Evolutionary conservation across 495 filamentous ascomycete species (phyloP), one percentile per base, ranked within the genome.

Genomic region (Parathielavia hyrcaniae): DNA sequence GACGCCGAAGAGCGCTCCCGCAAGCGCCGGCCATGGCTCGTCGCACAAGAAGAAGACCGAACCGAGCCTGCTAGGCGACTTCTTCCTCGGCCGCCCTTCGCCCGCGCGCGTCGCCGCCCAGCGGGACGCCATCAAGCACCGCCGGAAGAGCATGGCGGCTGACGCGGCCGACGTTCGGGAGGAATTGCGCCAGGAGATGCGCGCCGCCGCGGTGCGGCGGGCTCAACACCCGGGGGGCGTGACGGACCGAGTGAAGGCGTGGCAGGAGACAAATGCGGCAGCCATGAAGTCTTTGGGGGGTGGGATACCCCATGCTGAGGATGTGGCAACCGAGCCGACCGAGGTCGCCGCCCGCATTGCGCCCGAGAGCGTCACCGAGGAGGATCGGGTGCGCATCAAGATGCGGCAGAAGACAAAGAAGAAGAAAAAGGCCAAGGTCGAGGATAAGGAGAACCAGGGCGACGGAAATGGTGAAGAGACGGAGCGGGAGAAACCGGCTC

Each of bases 231-330:
- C 79, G 0, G 73, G 74, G 1, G 74, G 74, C 11, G 87, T 90
- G 11, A 78, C 80, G 49, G 82, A 86, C 38, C 77, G 86, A 60
- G 84, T 91, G 17, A 85, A 85, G 47, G 78, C 82, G 73, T 91
- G 88, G 88, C 88, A 91, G 61, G 90, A 80, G 79, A 77, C 64
- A 71, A 87, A 65, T 76, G 84, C 66, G 69, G 77, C 77, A 16
- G 79, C 81, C 55, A 75, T 75, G 60, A 72, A 74, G 47, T 60
- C 60, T 6, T 61, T 70, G 26, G 66, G 64, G 12, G 67, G 67
- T 11, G 67, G 65, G 11, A 58, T 62, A 16, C 72, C 71, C 5
- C 64, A 72, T 17, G 70, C 76, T 10, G 60, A 73, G 23, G 73
- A 71, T 16, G 62, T 73, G 4, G 66, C 71, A 4, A 71, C 65